Percentiles rank a stretch among this genome's conserved stretches.
Conservation (phyloP, 495 filamentous ascomycete species). For the Podospora pseudopauciseta region DNA sequence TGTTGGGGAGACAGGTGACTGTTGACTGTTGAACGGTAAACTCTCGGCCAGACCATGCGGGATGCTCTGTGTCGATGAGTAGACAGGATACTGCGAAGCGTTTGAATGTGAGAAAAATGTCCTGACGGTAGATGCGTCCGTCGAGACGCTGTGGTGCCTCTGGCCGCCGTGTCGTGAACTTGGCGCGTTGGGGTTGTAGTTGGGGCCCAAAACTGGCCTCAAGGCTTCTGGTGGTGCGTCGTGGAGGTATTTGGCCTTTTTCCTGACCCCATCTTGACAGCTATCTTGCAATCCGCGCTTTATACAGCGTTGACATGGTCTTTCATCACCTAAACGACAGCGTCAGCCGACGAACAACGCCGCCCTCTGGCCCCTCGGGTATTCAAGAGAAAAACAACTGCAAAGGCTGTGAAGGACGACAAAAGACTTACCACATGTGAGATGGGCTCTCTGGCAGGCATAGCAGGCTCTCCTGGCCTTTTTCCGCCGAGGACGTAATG, state of each 20-base stretch:
- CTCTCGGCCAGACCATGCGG: slow-evolving; percentile 40
- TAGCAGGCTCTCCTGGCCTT: slow-evolving; percentile 94
- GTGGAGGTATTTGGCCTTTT: slow-evolving; percentile 98
- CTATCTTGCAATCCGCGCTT: slow-evolving; percentile 85
- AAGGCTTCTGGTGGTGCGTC: slow-evolving; percentile 79
- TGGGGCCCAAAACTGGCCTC: slow-evolving; percentile 53
- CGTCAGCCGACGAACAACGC: slow-evolving; percentile 10
- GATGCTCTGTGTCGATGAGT: slow-evolving; percentile 26
- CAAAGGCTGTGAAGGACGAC: background rate
- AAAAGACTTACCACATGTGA: slow-evolving; percentile 84
- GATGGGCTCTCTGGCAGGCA: slow-evolving; percentile 94
- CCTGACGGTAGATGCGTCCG: slow-evolving; percentile 32
- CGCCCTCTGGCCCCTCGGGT: background rate
- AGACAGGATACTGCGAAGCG: slow-evolving; percentile 37
- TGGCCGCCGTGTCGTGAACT: slow-evolving; percentile 33
- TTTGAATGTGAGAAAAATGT: slow-evolving; percentile 39
- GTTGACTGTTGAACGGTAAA: slow-evolving; percentile 56
- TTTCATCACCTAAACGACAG: slow-evolving; percentile 55
- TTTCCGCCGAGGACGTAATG: slow-evolving; percentile 81
- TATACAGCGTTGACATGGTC: slow-evolving; percentile 90
- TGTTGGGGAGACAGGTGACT: slow-evolving; percentile 66
- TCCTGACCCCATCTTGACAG: slow-evolving; percentile 93
- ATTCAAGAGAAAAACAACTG: background rate
- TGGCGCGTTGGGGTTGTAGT: slow-evolving; percentile 46
- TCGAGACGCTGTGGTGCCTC: slow-evolving; percentile 30